Conservation (phyloP, 2,329 filamentous ascomycete genomes). For the Penicillium sp. region DNA sequence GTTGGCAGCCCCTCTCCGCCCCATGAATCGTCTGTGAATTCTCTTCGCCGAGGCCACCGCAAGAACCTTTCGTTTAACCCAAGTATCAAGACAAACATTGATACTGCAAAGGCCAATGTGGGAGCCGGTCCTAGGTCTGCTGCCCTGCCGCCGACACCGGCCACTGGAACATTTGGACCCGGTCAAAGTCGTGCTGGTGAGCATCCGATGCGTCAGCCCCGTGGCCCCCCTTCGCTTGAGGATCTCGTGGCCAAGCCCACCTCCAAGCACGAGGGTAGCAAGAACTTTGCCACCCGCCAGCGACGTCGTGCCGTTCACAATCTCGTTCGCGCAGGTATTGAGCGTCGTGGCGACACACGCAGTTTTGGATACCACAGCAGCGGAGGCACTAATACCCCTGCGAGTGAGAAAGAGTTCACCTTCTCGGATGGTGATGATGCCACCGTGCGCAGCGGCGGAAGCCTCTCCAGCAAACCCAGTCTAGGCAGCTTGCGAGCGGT, state of each 20-base stretch:
- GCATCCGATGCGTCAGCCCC: constrained; percentile 88
- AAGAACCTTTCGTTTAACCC: constrained; percentile 74
- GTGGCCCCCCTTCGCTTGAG: constrained; percentile 85
- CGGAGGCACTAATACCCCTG: constrained; percentile 78
- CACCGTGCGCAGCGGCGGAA: constrained; percentile 72
- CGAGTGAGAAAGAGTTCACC: constrained; percentile 73
- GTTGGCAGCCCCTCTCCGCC: constrained; percentile 66
- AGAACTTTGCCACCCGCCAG: constrained; percentile 94
- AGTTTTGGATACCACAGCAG: constrained; percentile 63
- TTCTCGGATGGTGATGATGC: constrained; percentile 75
- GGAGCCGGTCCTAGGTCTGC: constrained; percentile 73
- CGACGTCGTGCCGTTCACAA: constrained; percentile 89
- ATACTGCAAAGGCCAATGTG: constrained; percentile 49
- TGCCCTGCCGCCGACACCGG: constrained; percentile 73
- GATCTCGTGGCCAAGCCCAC: constrained; percentile 89
- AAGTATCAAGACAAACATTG: constrained; percentile 45
- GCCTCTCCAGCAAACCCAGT: constrained; percentile 72
- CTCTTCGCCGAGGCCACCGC: constrained; percentile 91
- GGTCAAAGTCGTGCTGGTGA: constrained; percentile 91
- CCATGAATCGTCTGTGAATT: constrained; percentile 77
- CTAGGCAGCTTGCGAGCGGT: constrained; percentile 73
- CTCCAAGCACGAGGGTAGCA: constrained; percentile 87
- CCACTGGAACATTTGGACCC: constrained; percentile 84
- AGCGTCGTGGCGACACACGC: constrained; percentile 71
- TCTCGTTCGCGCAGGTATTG: constrained; percentile 82